Evolutionary conservation across 2,329 filamentous ascomycete species (phyloP), one percentile per base, ranked within the genome.

Genomic region (Fusarium sambucinum): DNA sequence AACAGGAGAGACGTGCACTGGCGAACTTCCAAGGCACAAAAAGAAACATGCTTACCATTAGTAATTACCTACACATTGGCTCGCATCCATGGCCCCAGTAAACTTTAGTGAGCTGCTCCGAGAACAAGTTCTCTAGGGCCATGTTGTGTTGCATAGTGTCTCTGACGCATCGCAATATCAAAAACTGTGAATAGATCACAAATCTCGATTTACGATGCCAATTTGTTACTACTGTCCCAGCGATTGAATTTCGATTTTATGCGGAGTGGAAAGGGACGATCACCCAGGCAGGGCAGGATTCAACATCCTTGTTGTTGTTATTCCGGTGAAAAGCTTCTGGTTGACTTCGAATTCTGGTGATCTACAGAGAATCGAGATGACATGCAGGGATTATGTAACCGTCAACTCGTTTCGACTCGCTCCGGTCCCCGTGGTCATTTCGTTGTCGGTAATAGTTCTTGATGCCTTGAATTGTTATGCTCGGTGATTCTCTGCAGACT

Each of bases 361-460:
- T 69, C 61, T 61, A 58, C 66, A 62, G 37, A 55, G 60, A 68
- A 68, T 69, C 62, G 66, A 69, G 66, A 69, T 69, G 66, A 69
- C 52, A 52, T 25, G 50, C 66, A 69, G 48, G 66, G 66, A 63
- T 69, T 51, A 45, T 69, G 66, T 66, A 58, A 69, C 60, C 61
- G 52, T 44, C 66, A 45, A 52, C 60, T 68, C 59, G 58, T 41
- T 59, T 64, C 63, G 59, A 45, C 53, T 69, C 58, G 40, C 66
- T 69, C 61, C 60, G 44, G 55, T 33, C 61, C 66, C 66, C 65
- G 40, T 66, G 56, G 41, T 68, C 56, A 68, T 66, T 59, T 69
- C 58, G 52, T 54, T 44, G 40, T 47, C 60, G 50, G 52, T 51
- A 45, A 42, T 29, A 41, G 38, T 55, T 32, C 53, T 50, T 46